Conservation (phyloP, 164 flowering plant genomes). For the Aristolochia californica region DNA sequence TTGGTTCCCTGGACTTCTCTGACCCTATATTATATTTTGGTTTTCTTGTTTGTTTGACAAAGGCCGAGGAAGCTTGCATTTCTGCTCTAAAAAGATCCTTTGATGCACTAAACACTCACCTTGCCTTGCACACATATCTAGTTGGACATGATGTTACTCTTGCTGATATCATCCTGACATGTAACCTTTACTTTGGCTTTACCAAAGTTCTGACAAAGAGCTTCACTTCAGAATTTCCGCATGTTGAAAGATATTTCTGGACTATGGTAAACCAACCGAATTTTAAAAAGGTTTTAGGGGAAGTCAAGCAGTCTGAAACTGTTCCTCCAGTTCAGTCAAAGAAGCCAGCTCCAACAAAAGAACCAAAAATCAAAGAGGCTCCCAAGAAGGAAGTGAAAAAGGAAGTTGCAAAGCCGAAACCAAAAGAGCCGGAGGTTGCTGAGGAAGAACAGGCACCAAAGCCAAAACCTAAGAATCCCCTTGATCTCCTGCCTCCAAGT, state of each 20-base stretch:
- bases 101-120: slow-evolving; percentile 54
- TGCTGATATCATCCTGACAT: slow-evolving; percentile 60
- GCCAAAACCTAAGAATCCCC: slow-evolving; percentile 89
- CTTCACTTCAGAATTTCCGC: slow-evolving; percentile 80
- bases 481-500: slow-evolving; percentile 67
- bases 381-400: slow-evolving; percentile 27
- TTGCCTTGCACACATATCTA: slow-evolving; percentile 67
- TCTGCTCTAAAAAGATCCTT: slow-evolving; percentile 67
- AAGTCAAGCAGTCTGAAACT: slow-evolving; percentile 65
- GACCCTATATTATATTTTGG: neutral
- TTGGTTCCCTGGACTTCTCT: neutral
- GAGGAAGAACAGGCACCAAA: slow-evolving; percentile 88
- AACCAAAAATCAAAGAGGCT: slow-evolving; percentile 35
- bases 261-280: slow-evolving; percentile 90
- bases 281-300: slow-evolving; percentile 60
- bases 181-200: slow-evolving; percentile 56
- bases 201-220: slow-evolving; percentile 43
- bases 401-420: slow-evolving; percentile 23
- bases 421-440: slow-evolving; percentile 21
- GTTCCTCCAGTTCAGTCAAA: slow-evolving; percentile 42
- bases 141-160: slow-evolving; percentile 41
- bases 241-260: slow-evolving; percentile 97
- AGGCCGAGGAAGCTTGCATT: slow-evolving; percentile 69
- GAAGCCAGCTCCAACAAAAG: slow-evolving; percentile 44
- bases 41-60: neutral